Conservation (phyloP, 768 basidiomycete species). For the Leccinum ochraceum region DNA sequence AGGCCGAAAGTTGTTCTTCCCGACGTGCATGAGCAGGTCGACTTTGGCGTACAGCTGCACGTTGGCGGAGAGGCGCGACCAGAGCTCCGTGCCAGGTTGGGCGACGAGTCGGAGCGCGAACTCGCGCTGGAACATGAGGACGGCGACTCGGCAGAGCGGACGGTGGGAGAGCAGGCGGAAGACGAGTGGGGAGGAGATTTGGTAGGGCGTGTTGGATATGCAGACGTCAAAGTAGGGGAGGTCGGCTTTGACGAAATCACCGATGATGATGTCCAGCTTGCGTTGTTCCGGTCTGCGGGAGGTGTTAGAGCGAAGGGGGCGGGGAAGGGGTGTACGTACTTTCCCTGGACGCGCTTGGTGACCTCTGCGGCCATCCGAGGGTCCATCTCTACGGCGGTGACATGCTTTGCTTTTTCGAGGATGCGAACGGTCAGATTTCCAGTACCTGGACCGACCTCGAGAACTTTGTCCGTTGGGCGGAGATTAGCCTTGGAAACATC, state of each 20-base stretch:
- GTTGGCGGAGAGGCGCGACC: slow-evolving; percentile 95
- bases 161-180: slow-evolving; percentile 97
- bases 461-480: slow-evolving; percentile 90
- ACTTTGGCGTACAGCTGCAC: slow-evolving; percentile 98
- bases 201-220: slow-evolving; percentile 99
- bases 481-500: slow-evolving; percentile 68
- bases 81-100: slow-evolving; percentile 76
- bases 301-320: not conserved
- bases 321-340: slow-evolving; percentile 55
- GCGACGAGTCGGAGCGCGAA: slow-evolving; percentile 94
- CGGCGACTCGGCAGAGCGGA: slow-evolving; percentile 88
- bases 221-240: slow-evolving; percentile 99
- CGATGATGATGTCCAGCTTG: slow-evolving; percentile 93
- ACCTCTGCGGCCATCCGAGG: slow-evolving; percentile 99
- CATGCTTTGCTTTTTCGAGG: slow-evolving; percentile 88
- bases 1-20: slow-evolving; percentile 96
- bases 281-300: slow-evolving; percentile 83
- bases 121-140: slow-evolving; percentile 99
- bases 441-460: slow-evolving; percentile 97
- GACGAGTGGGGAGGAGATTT: slow-evolving; percentile 96
- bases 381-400: slow-evolving; percentile 96
- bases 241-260: slow-evolving; percentile 98
- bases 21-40: slow-evolving; percentile 94
- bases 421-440: slow-evolving; percentile 96
- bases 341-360: slow-evolving; percentile 96